Percentiles rank a stretch among this genome's conserved stretches.
Conservation (phyloP, 768 basidiomycete genomes). For the Leccinum obscurum region DNA sequence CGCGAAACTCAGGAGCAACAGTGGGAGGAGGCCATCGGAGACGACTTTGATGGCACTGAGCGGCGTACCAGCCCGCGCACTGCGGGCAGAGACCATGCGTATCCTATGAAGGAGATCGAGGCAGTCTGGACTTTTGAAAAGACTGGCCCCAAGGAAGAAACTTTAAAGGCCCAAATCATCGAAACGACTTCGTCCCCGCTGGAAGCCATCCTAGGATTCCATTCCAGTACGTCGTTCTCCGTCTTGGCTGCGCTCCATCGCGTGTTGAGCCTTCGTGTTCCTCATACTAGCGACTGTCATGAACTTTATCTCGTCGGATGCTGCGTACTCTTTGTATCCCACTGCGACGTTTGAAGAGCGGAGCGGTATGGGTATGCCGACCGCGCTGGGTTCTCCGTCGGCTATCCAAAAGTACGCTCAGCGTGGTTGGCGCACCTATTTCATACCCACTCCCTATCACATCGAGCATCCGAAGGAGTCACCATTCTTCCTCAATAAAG, state of each 20-base stretch:
- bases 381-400: constrained; percentile 3
- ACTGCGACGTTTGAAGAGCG: constrained; percentile 39
- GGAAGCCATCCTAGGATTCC: constrained; percentile 43
- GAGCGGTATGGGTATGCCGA: constrained; percentile 22
- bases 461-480: neutral
- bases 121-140: constrained; percentile 30
- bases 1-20: constrained; percentile 17
- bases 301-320: constrained; percentile 43
- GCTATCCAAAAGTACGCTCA: constrained; percentile 35
- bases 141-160: neutral
- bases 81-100: neutral
- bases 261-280: constrained; percentile 15
- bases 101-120: constrained; percentile 6
- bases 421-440: constrained; percentile 34
- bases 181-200: constrained; percentile 20
- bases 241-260: neutral
- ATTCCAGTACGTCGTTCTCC: constrained; percentile 41
- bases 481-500: constrained; percentile 20
- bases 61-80: neutral
- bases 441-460: constrained; percentile 4
- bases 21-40: constrained; percentile 13
- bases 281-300: constrained; percentile 12
- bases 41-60: constrained; percentile 21
- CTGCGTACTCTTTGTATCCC: constrained; percentile 45
- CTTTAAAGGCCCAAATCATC: constrained; percentile 43